Evolutionary conservation across 345 rosid genomes (phyloP), one percentile per base, ranked within the genome.

Genomic region (Moringa oleifera): DNA sequence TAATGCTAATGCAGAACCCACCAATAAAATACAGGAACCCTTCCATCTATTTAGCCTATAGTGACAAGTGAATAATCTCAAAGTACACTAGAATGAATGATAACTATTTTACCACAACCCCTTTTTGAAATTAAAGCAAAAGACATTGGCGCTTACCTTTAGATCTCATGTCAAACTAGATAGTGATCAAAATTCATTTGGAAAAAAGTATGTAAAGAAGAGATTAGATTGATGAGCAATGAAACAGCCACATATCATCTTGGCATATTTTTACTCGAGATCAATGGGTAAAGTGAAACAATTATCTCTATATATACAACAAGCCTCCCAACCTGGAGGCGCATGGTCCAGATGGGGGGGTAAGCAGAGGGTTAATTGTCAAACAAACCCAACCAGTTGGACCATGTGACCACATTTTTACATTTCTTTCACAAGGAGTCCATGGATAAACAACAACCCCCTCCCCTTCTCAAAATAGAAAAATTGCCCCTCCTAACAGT

Each of bases 251-350:
- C 64, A 58, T 63, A 59, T 67, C 64, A 67, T 77, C 72, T 61
- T 50, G 71, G 62, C 63, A 72, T 68, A 72, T 68, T 75, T n/a
- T 75, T 69, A 68, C 77, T 77, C 67, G n/a, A 15, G 69, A 79
- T 71, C 68, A 78, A 80, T 80, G 25, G 73, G 64, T 64, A 58
- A 83, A 72, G 55, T 60, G 57, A 62, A 80, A 79, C 72, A 80
- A 77, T 74, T 64, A 57, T 77, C 80, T 70, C 81, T 70, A 69
- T 83, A 79, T 85, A 63, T 79, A 85, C 88, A 85, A 76, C 66
- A n/a, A n/a, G n/a, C 71, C 83, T 64, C 86, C 59, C 69, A 68
- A 77, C 67, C 67, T 28, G 53, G 64, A 24, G 47, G 72, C 22
- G 65, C 62, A 59, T n/a, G 45, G 77, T 57, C 73, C 79, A 62